Evolutionary conservation across 2,329 filamentous ascomycete genomes (phyloP), one percentile per base, ranked within the genome.

Genomic region (Phialemoniopsis sp.): DNA sequence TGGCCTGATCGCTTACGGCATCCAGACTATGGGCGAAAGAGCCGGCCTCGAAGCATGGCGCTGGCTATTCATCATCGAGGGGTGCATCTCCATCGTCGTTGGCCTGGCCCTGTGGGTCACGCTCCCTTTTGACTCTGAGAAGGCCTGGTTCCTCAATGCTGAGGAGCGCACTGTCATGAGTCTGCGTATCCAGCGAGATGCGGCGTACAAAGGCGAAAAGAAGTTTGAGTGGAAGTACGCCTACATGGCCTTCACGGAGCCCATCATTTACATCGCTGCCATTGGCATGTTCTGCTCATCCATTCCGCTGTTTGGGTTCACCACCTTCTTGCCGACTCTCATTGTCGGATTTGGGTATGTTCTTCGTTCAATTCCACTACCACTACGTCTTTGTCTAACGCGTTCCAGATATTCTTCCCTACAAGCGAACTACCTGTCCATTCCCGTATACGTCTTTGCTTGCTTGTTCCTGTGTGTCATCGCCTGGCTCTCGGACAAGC

Each of bases 1-100:
- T 13, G 32, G 32, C 6, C 32, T 34, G n/a, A 17, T 34, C 32
- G 32, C 32, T 7, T 34, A 34, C 16, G 32, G 32, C 13, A 18
- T 34, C 13, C 21, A 26, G 21, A 26, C 21, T 6, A 26, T 26
- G 21, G 46, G 54, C 15, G 44, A 51, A 36, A 49, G 56, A 42
- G 45, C 53, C 32, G 49, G 57, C 13, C 34, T 59, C 40, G 45
- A 50, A 46, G 46, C 49, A 30, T 50, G 52, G 39, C 39, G 46
- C 21, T 47, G 58, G 39, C 40, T 19, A 6, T 49, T 34, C 32
- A 34, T 34, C 32, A 18, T 34, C 13, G 32, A 34, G 16, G 32
- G 32, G 4, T 34, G 32, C 16, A 18, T 18, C 13, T 17, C 14
- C 32, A 18, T 34, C 14, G 32, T 18, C 7, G 32, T 34, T 7